These are phyloP conservation scores for Zymoseptoria tritici DNA, from an alignment of 2,329 filamentous ascomycete species.

Conservation along the genomic window DNA sequence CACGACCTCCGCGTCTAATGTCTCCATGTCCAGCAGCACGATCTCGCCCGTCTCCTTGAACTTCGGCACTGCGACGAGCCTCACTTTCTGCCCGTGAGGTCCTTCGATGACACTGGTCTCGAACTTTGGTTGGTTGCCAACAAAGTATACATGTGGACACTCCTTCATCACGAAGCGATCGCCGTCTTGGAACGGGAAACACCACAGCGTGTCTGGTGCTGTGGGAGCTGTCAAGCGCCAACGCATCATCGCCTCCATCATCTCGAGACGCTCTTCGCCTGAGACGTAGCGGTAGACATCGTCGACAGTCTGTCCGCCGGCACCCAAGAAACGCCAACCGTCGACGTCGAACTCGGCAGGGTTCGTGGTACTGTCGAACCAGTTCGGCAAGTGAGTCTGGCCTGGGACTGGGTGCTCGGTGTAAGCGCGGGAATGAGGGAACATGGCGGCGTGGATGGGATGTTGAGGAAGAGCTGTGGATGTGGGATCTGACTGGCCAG, in stretches of 20 bases:
- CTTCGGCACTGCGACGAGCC: constrained; percentile 74
- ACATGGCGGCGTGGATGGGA: constrained; percentile 86
- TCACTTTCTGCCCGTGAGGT: constrained; percentile 56
- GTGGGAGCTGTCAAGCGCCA: constrained; percentile 91
- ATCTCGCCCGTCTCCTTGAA: constrained; percentile 74
- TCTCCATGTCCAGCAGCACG: constrained; percentile 78
- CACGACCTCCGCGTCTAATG: constrained; percentile 67
- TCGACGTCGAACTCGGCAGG: constrained; percentile 88
- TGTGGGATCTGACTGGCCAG: constrained; percentile 76
- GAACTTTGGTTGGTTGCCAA: constrained; percentile 52
- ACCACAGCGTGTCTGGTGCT: constrained; percentile 92
- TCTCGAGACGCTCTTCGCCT: constrained; percentile 65
- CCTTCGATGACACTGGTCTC: constrained; percentile 53
- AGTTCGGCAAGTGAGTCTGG: constrained; percentile 42
- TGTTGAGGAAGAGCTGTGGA: constrained; percentile 89
- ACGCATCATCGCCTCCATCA: constrained; percentile 91
- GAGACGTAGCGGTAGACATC: constrained; percentile 84
- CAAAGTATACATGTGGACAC: constrained; percentile 87
- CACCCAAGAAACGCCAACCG: constrained; percentile 80
- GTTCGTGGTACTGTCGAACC: constrained; percentile 87
- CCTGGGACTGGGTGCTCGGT: constrained; percentile 35
- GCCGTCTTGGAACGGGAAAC: constrained; percentile 89
- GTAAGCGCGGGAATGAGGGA: constrained; percentile 67
- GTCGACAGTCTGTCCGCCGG: constrained; percentile 85
- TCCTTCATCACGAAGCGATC: constrained; percentile 82